Evolutionary conservation across 768 basidiomycete species (phyloP), one percentile per base, ranked within the genome.

Genomic region (Kwoniella sp.): DNA sequence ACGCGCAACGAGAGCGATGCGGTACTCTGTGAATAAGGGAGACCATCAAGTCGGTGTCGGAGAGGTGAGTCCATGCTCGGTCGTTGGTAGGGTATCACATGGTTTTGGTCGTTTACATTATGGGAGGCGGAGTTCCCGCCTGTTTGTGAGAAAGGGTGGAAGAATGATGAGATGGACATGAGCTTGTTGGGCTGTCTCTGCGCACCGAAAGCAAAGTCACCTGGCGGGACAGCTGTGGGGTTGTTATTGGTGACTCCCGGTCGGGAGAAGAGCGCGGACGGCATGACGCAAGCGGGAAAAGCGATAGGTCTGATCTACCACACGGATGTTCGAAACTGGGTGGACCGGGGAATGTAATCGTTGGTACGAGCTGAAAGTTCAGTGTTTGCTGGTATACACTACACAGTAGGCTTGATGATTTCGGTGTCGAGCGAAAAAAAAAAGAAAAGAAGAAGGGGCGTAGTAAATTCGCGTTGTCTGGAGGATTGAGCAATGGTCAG

Each of bases 131-230:
- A 2, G 48, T 10, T 15, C 1, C 15, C 7, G 36, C 33, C 24
- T 13, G 44, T 2, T 17, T 55, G 30, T 8, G 44, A 49, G 55
- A 50, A 55, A 17, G 46, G 47, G 21, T 47, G 54, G 36, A 63
- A 63, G 44, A 63, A 51, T 13, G 61, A 63, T 13, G 61, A 56
- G 24, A 63, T 63, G 13, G 46, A 37, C 37, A 44, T 63, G 24
- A 63, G 52, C 21, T 55, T 62, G 47, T 30, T 30, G 24, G 36
- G 54, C 12, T 55, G 60, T 27, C 44, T 47, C 19, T 46, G 50
- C 5, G 51, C 21, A 19, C 54, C 33, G 12, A 36, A 33, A 2
- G 54, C 33, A 9, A 55, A 47, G 24, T 47, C 19, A 26, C 44
- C n/a, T 47, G 27, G 24, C 25, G 56, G 37, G 15, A 40, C 9